Evolutionary conservation across 768 basidiomycete species (phyloP), one percentile per base, ranked within the genome.

Genomic region (Mycena chlorophos): DNA sequence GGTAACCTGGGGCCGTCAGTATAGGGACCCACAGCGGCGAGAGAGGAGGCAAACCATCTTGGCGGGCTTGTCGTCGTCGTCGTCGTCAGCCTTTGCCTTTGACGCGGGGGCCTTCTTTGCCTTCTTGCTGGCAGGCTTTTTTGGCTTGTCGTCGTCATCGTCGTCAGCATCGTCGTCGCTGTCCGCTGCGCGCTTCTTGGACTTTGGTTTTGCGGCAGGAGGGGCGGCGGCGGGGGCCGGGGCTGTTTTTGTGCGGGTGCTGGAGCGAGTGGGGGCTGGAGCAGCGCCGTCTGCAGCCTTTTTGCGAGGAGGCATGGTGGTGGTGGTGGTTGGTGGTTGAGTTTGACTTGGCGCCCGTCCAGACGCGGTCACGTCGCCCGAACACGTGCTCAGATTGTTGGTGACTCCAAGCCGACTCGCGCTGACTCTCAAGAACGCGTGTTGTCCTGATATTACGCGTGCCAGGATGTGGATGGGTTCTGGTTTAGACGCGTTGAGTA

Each of bases 301-400:
- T 66, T 78, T 80, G 54, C 76, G 71, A 45, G 80, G 77, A 56
- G 78, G 75, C 78, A 79, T 80, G 52, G 51, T 43, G 31, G 37
- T 56, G 34, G 29, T 46, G 16, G 51, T 48, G 54, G 37, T 26
- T 23, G 46, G 4, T 42, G 49, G 19, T 27, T 13, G 14, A 22
- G 48, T 27, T 8, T 46, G 43, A 14, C 13, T 13, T 23, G 43
- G 14, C 19, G 5, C 37, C n/a, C n/a, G n/a, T n/a, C n/a, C n/a
- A n/a, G n/a, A n/a, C n/a, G n/a, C n/a, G n/a, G n/a, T n/a, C n/a
- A n/a, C n/a, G n/a, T n/a, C n/a, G n/a, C n/a, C n/a, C n/a, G n/a
- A n/a, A n/a, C n/a, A n/a, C n/a, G n/a, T n/a, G n/a, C n/a, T n/a
- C n/a, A n/a, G n/a, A n/a, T n/a, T n/a, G n/a, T n/a, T n/a, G n/a